Percentiles rank a stretch among this genome's conserved stretches.
Conservation (phyloP, 2,329 filamentous ascomycete genomes). For the Sclerotinia spermophila region DNA sequence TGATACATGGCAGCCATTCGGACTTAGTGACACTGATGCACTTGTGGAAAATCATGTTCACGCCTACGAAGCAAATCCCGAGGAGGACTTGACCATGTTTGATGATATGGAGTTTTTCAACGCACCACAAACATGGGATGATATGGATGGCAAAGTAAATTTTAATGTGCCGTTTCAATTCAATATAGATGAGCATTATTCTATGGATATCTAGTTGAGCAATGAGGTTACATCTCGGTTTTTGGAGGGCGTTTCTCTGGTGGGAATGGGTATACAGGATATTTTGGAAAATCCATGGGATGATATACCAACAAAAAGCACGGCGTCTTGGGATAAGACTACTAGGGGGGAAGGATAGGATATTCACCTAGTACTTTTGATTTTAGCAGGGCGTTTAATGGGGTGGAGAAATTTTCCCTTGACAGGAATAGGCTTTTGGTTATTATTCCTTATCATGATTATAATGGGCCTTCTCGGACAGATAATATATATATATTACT, state of each 20-base stretch:
- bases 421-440: not conserved
- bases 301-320: slow-evolving; percentile 27
- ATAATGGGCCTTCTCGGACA: not conserved
- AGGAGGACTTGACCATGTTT: slow-evolving; percentile 32
- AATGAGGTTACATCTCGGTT: slow-evolving; percentile 15
- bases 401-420: not conserved
- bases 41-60: slow-evolving; percentile 35
- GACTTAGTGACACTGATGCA: slow-evolving; percentile 41
- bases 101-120: slow-evolving; percentile 30
- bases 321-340: slow-evolving; percentile 21
- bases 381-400: slow-evolving; percentile 13
- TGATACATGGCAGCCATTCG: slow-evolving; percentile 46
- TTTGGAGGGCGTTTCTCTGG: slow-evolving; percentile 21
- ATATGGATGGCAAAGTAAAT: slow-evolving; percentile 43
- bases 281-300: slow-evolving; percentile 9
- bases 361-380: slow-evolving; percentile 9
- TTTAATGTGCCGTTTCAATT: slow-evolving; percentile 53
- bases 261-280: slow-evolving; percentile 19
- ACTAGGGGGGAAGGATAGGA: slow-evolving; percentile 11
- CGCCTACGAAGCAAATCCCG: slow-evolving; percentile 35
- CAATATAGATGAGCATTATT: slow-evolving; percentile 45
- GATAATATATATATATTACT: slow-evolving; percentile 3
- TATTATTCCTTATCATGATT: slow-evolving; percentile 1
- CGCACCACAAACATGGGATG: slow-evolving; percentile 45
- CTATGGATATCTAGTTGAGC: slow-evolving; percentile 39